Evolutionary conservation across 768 basidiomycete species (phyloP).

Genomic region (Hericium alpestre): DNA sequence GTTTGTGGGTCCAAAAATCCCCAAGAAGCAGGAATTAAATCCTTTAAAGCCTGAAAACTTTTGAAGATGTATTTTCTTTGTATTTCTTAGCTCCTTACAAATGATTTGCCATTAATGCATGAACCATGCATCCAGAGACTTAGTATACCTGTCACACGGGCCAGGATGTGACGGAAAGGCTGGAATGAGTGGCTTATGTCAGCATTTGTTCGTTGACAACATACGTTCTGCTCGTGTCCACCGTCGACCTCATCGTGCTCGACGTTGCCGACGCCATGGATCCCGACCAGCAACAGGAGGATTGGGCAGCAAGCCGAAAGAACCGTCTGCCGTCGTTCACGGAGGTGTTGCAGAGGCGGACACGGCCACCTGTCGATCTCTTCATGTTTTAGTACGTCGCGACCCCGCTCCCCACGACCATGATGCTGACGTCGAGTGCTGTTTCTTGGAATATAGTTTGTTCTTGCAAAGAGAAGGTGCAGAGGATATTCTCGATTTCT

Average conservation of each 20-base stretch:
- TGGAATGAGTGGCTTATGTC: not conserved
- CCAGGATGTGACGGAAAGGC: not conserved
- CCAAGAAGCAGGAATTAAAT: no score
- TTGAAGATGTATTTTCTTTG: no score
- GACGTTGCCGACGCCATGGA: slow-evolving; percentile 17
- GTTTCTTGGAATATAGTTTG: slow-evolving; percentile 40
- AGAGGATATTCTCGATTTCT: slow-evolving; percentile 95
- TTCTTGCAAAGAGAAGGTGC: slow-evolving; percentile 93
- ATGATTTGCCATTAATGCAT: no score
- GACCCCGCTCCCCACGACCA: not conserved
- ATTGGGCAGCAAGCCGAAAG: slow-evolving; percentile 61
- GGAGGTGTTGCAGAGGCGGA: slow-evolving; percentile 85
- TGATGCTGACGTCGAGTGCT: not conserved
- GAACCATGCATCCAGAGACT: no score
- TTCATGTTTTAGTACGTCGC: slow-evolving; percentile 88
- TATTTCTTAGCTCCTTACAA: no score
- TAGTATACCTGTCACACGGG: no score
- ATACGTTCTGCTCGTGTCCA: not conserved
- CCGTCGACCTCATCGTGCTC: not conserved
- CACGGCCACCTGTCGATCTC: slow-evolving; percentile 90
- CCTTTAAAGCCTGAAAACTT: no score
- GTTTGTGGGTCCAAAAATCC: no score
- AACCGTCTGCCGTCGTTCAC: slow-evolving; percentile 79
- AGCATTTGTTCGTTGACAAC: not conserved
- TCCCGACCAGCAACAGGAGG: slow-evolving; percentile 43